Evolutionary conservation across 768 basidiomycete genomes (phyloP).

Genomic region (Clitopilus hobsonii): DNA sequence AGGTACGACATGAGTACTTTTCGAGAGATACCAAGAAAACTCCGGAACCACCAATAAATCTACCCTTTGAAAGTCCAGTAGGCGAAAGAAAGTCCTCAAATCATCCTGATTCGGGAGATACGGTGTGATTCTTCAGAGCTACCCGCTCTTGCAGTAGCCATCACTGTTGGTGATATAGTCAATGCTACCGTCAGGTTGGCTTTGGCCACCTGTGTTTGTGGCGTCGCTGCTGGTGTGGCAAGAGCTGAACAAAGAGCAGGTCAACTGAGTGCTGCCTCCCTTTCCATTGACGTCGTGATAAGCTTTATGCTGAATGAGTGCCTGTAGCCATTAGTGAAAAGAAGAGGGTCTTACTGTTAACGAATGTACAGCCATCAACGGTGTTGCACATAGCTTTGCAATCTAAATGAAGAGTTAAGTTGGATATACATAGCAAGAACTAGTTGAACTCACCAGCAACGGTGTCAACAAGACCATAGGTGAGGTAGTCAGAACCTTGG

Average conservation of each 20-base stretch:
- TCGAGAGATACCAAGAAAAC: too few species aligned
- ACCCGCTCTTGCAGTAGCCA: slow-evolving; percentile 40
- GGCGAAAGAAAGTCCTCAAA: slow-evolving; percentile 7
- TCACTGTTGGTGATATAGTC: slow-evolving; percentile 37
- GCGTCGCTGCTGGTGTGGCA: slow-evolving; percentile 34
- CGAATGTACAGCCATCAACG: slow-evolving; percentile 34
- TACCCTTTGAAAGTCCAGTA: too few species aligned
- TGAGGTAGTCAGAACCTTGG: slow-evolving; percentile 35
- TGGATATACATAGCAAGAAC: neutral
- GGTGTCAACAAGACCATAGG: slow-evolving; percentile 41
- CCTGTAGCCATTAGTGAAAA: neutral
- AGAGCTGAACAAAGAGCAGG: slow-evolving; percentile 34
- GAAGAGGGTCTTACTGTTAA: slow-evolving; percentile 31
- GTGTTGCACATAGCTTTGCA: slow-evolving; percentile 42
- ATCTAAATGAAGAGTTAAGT: slow-evolving; percentile 18
- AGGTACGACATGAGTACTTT: too few species aligned
- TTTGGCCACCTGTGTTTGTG: slow-evolving; percentile 37
- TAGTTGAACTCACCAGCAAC: slow-evolving; percentile 26
- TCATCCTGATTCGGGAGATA: too few species aligned
- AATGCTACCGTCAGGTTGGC: slow-evolving; percentile 34
- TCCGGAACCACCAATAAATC: too few species aligned
- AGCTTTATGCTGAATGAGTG: slow-evolving; percentile 16
- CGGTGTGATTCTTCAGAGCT: too few species aligned
- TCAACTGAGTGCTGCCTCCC: slow-evolving; percentile 38
- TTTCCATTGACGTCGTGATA: slow-evolving; percentile 46